Conservation (phyloP, 2,329 filamentous ascomycete genomes). For the Xylaria sp. region DNA sequence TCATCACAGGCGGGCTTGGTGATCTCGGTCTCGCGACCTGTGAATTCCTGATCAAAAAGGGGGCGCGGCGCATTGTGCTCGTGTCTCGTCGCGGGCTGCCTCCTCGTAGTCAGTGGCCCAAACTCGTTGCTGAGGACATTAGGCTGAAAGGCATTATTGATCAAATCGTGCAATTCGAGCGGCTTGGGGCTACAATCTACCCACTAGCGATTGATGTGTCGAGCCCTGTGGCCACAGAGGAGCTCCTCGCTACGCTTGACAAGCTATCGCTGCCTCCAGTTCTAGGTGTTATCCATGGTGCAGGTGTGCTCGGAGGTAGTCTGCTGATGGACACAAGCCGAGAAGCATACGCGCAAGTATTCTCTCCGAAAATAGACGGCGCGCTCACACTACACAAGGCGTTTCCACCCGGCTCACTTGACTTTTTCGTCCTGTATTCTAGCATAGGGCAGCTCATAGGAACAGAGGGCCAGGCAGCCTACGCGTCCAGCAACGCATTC, state of each 20-base stretch:
- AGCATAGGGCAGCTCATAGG: constrained; percentile 45
- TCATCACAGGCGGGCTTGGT: constrained; percentile 56
- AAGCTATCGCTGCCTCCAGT: constrained; percentile 52
- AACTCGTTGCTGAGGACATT: constrained; percentile 2
- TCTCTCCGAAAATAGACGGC: constrained; percentile 51
- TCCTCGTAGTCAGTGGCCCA: constrained; percentile 48
- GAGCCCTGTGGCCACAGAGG: constrained; percentile 36
- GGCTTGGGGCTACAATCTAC: constrained; percentile 47
- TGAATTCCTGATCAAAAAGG: constrained; percentile 53
- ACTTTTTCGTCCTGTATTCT: constrained; percentile 49
- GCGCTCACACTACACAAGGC: constrained; percentile 42
- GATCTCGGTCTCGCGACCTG: constrained; percentile 53
- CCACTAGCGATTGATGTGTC: constrained; percentile 52
- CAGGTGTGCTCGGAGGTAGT: constrained; percentile 53
- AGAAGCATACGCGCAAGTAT: constrained; percentile 48
- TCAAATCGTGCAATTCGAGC: constrained; percentile 49
- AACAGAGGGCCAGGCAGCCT: constrained; percentile 44
- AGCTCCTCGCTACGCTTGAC: constrained; percentile 46
- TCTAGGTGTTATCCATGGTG: constrained; percentile 55
- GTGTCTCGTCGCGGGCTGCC: constrained; percentile 53
- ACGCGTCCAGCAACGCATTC: constrained; percentile 49
- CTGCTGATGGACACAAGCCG: constrained; percentile 49
- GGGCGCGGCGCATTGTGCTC: constrained; percentile 54
- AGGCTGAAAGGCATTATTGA: constrained; percentile 36
- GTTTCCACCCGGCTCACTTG: constrained; percentile 47